Evolutionary conservation across 1,284 basidiomycete genomes (phyloP).

Genomic region (Leccinum pachyderme): DNA sequence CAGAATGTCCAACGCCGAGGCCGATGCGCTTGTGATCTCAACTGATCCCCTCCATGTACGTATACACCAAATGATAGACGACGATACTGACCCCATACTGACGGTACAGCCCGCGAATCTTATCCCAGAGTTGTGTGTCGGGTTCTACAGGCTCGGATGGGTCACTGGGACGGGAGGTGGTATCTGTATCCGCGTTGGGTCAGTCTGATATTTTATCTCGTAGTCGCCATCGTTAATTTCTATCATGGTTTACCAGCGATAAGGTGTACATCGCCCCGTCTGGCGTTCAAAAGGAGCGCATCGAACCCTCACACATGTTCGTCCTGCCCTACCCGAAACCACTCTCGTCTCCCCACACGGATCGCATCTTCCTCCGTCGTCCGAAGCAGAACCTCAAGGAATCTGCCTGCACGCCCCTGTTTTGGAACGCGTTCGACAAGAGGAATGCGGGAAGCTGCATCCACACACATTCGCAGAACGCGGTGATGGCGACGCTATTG

Average conservation of each 20-base stretch:
- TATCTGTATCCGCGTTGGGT: constrained; percentile 74
- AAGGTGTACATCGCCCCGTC: constrained; percentile 85
- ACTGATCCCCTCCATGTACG: constrained; percentile 51
- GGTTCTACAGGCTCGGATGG: constrained; percentile 63
- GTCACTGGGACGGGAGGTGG: constrained; percentile 63
- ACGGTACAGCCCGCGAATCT: constrained; percentile 70
- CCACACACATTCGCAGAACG: constrained; percentile 85
- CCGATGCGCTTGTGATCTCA: constrained; percentile 28
- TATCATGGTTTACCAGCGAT: constrained; percentile 46
- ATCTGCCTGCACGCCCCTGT: constrained; percentile 83
- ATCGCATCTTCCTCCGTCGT: constrained; percentile 72
- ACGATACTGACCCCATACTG: not conserved
- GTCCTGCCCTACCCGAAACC: constrained; percentile 77
- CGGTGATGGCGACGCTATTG: constrained; percentile 81
- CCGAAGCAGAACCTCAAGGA: constrained; percentile 70
- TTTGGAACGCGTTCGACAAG: constrained; percentile 86
- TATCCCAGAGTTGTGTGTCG: constrained; percentile 72
- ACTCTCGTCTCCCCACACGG: constrained; percentile 56
- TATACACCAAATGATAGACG: not conserved
- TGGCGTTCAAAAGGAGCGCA: constrained; percentile 86
- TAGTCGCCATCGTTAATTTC: not conserved
- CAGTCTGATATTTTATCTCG: constrained; percentile 20
- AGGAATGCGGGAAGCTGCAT: constrained; percentile 79
- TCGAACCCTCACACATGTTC: constrained; percentile 77
- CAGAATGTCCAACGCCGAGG: constrained; percentile 18